Conservation (phyloP, 306 rosid genomes). For the Aeschynomene evenia region DNA sequence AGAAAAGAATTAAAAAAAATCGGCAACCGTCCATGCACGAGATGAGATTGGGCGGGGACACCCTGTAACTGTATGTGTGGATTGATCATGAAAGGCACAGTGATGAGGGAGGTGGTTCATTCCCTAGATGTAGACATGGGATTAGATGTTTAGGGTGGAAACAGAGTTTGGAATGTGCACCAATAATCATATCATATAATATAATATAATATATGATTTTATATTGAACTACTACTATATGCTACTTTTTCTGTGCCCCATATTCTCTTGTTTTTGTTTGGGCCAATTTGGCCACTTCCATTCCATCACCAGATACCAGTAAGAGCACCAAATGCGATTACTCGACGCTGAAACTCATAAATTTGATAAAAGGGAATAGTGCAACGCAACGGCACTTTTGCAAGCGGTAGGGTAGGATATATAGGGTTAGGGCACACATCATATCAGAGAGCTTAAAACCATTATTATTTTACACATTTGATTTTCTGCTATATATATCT, state of each 20-base stretch:
- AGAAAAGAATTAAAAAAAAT: too few relatives aligned
- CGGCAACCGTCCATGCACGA: background rate
- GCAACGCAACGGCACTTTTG: conserved; percentile 33
- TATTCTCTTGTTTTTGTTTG: background rate
- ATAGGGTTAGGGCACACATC: too few relatives aligned
- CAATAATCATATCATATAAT: too few relatives aligned
- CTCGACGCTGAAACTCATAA: conserved; percentile 44
- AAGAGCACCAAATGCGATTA: conserved; percentile 47
- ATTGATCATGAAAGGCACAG: background rate
- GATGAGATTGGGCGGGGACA: background rate
- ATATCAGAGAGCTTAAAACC: too few relatives aligned
- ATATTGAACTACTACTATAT: conserved; percentile 3
- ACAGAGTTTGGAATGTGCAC: conserved; percentile 22
- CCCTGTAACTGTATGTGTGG: background rate
- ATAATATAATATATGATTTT: conserved; percentile 18
- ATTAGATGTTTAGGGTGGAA: conserved; percentile 29
- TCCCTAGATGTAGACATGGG: background rate
- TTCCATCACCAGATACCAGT: conserved; percentile 1
- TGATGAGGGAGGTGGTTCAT: background rate
- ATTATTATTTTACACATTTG: too few relatives aligned
- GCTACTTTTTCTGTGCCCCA: conserved; percentile 15
- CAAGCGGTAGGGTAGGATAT: background rate
- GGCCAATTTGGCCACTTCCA: conserved; percentile 43
- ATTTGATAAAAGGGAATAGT: background rate
- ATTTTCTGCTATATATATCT: too few relatives aligned